Evolutionary conservation across 2,329 filamentous ascomycete species (phyloP), one percentile per base, ranked within the genome.

Genomic region (Fusarium keratoplasticum): DNA sequence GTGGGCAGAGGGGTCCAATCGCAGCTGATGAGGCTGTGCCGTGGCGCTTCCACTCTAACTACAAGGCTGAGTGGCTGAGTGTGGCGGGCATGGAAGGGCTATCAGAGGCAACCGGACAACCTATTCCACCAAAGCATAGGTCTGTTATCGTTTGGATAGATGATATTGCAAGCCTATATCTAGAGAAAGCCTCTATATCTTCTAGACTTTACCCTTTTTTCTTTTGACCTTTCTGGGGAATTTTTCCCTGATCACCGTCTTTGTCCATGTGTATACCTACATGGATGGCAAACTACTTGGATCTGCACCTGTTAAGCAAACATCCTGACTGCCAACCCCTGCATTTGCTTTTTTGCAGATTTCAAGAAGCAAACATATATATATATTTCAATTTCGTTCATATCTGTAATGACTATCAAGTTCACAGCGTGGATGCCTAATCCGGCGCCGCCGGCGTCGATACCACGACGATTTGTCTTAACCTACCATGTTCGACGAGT

Each of bases 1-100:
- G 35, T 66, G 70, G 70, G 61, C 66, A n/a, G 47, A 13, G 47
- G 25, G 27, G 27, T 20, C 47, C 47, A 52, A 52, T 52, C 18
- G 47, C 18, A 29, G 27, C 7, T 29, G 18, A 10, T 13, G 25
- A 31, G 47, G 47, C 47, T 52, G 47, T 29, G 47, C 27, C 13
- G 47, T 52, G 47, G 16, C 47, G 25, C 18, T 11, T 16, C 6
- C 10, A 14, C 16, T 31, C 18, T n/a, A 11, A 11, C 27, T 27
- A 11, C 27, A 31, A 31, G 47, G 47, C 47, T 52, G 47, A 52
- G 27, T 52, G 47, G 47, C 27, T 29, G 44, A 27, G 44, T 18
- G 42, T 44, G 42, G 22, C 6, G 6, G 11, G 13, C 38, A 40
- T 36, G 35, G 8, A n/a, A 40, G 36, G 18, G 18, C 18, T 20